These are phyloP conservation scores for Triticum timopheevii DNA, from an alignment of 176 grass and related monocot genomes.

Conservation along the genomic window DNA sequence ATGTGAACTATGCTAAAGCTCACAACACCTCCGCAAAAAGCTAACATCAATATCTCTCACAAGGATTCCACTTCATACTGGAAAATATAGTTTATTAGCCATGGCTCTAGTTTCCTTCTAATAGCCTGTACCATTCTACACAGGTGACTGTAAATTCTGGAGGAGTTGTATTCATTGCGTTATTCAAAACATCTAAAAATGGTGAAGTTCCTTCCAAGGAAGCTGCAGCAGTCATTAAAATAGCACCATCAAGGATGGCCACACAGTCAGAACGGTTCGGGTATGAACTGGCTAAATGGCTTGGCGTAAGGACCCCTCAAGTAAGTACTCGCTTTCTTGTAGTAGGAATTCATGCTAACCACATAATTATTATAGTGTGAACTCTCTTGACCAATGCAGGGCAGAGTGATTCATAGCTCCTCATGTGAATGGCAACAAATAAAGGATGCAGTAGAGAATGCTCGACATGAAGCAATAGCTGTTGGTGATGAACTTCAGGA, in stretches of 20 bases:
- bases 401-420: conserved; percentile 80
- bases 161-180: conserved; percentile 83
- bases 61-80: neutral
- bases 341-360: conserved; percentile 3
- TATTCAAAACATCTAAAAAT: conserved; percentile 52
- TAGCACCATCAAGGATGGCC: conserved; percentile 93
- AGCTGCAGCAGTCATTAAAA: conserved; percentile 90
- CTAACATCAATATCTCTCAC: neutral
- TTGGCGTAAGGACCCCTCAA: conserved; percentile 87
- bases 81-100: neutral
- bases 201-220: conserved; percentile 46
- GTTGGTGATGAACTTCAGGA: conserved; percentile 63
- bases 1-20: neutral
- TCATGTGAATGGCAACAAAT: conserved; percentile 85
- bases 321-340: conserved; percentile 39
- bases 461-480: conserved; percentile 38
- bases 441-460: conserved; percentile 86
- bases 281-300: conserved; percentile 93
- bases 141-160: conserved; percentile 98
- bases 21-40: neutral
- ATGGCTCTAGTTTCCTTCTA: neutral
- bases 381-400: conserved; percentile 49
- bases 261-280: conserved; percentile 94
- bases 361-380: conserved; percentile 15
- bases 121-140: neutral